Conservation (phyloP, 2,329 filamentous ascomycete genomes). For the Ophiostoma australiae region DNA sequence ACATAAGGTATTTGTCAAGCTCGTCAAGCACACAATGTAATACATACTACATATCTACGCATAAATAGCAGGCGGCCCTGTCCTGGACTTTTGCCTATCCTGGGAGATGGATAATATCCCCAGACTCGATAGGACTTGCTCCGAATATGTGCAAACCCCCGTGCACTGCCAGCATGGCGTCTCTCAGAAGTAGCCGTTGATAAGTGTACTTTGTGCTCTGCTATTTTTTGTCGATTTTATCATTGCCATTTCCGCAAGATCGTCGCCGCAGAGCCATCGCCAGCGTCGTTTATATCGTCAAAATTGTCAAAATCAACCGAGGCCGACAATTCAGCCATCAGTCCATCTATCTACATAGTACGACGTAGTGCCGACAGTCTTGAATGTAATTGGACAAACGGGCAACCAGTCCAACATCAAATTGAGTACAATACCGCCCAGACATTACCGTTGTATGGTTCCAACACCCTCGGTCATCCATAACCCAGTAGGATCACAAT, state of each 20-base stretch:
- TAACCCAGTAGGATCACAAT: background rate
- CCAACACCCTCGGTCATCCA: background rate
- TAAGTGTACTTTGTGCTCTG: background rate
- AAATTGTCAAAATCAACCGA: no score
- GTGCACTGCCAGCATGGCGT: background rate
- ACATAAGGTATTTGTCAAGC: background rate
- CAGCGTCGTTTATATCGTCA: no score
- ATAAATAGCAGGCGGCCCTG: background rate
- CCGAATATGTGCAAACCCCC: background rate
- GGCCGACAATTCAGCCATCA: no score
- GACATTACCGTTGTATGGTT: background rate
- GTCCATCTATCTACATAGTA: no score
- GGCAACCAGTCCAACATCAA: background rate
- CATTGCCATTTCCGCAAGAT: background rate
- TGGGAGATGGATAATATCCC: background rate
- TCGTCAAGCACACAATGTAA: background rate
- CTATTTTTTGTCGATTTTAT: background rate
- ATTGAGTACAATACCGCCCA: background rate
- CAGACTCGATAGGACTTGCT: conserved; percentile 3
- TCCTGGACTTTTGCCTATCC: conserved; percentile 5
- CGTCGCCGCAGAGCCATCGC: background rate
- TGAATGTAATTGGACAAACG: background rate
- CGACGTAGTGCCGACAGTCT: no score
- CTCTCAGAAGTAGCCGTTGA: background rate
- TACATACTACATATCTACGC: no score